Evolutionary conservation across 2,329 filamentous ascomycete genomes (phyloP).

Genomic region (Colletotrichum chrysophilum): DNA sequence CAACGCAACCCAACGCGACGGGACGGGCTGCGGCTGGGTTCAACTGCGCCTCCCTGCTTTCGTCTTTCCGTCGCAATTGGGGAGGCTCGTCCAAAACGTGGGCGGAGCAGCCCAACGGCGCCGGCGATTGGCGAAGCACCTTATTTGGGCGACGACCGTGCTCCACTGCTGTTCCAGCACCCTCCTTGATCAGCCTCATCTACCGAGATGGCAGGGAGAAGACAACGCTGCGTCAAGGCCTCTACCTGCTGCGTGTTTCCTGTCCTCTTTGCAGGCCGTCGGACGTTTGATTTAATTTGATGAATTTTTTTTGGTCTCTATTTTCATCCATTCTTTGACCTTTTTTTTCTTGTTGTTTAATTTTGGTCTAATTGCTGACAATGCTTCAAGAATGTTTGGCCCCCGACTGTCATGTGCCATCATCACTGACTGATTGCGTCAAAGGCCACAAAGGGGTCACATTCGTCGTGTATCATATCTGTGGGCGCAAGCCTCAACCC

Average conservation of each 20-base stretch:
- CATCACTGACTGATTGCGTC: background rate
- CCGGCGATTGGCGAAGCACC: conserved; percentile 7
- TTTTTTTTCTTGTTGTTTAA: background rate
- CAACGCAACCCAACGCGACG: conserved; percentile 1
- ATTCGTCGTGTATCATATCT: background rate
- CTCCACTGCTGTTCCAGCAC: conserved; percentile 14
- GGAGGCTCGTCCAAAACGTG: conserved; percentile 1
- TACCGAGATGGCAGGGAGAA: conserved; percentile 15
- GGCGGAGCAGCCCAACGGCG: conserved; percentile 12
- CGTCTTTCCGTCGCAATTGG: conserved; percentile 8
- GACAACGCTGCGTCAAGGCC: background rate
- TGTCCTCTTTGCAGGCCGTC: background rate
- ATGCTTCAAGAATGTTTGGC: background rate
- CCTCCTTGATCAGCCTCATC: conserved; percentile 6
- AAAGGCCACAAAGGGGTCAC: background rate
- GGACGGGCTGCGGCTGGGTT: background rate
- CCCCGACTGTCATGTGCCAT: background rate
- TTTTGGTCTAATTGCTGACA: background rate
- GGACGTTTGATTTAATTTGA: background rate
- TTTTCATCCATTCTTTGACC: background rate
- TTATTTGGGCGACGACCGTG: background rate
- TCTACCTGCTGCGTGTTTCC: background rate
- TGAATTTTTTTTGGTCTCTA: background rate
- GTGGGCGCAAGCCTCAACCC: background rate
- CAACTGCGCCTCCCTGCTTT: conserved; percentile 19